Conservation (phyloP, 345 rosid genomes). For the Melaleuca quinquenervia region DNA sequence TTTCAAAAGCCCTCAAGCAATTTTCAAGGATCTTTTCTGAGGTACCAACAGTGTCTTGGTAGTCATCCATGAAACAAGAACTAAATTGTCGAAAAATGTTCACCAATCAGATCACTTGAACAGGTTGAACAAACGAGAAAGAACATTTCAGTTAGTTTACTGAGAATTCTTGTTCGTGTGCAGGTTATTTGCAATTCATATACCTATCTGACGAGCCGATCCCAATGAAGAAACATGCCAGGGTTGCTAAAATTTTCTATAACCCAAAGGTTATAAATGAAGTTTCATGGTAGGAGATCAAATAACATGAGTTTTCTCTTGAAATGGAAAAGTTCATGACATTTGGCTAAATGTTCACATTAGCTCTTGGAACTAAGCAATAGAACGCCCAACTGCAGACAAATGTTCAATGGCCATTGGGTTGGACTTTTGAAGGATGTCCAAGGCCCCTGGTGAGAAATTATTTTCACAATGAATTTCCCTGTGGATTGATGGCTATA, state of each 20-base stretch:
- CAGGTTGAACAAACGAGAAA: not conserved
- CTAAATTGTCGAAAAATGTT: not conserved
- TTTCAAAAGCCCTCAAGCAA: constrained; percentile 77
- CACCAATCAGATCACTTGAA: fast-evolving
- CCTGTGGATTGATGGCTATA: not conserved
- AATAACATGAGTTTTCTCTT: not conserved
- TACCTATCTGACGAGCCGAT: constrained; percentile 80
- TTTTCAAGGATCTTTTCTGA: constrained; percentile 87
- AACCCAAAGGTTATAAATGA: constrained; percentile 52
- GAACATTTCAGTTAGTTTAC: not conserved
- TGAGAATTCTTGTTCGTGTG: not conserved
- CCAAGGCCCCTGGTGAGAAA: constrained; percentile 80
- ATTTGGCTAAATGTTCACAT: not conserved
- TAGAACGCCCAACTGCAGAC: constrained; percentile 78
- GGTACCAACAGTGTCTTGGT: constrained; percentile 92
- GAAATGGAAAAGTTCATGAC: not conserved
- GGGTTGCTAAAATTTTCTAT: constrained; percentile 64
- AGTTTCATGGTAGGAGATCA: constrained; percentile 53
- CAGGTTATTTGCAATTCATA: constrained; percentile 78
- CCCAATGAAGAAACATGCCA: constrained; percentile 78
- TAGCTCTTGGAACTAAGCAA: constrained; percentile 85
- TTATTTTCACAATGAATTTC: not conserved
- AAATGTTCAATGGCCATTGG: constrained; percentile 88
- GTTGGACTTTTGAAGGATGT: constrained; percentile 94
- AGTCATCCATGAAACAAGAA: constrained; percentile 6